A percentile compares a stretch with the other conserved stretches of the same genome.
Evolutionary conservation across 257 asterid species (phyloP).

Genomic region (Jasminum sambac): DNA sequence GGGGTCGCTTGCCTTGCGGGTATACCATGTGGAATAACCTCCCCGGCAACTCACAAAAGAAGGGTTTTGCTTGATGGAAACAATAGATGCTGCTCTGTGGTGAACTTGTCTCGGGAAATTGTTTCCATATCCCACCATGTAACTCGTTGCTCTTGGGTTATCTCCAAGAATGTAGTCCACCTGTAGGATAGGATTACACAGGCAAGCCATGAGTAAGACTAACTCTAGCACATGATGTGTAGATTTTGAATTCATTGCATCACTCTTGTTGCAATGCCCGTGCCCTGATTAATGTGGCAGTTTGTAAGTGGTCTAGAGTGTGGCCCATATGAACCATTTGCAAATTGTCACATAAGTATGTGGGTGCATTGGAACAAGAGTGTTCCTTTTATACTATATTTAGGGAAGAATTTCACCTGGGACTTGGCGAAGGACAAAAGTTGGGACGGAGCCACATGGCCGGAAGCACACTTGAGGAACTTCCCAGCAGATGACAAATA

Average conservation of each 20-base stretch:
- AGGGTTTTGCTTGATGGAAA: slow-evolving; percentile 38
- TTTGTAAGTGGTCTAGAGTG: no score
- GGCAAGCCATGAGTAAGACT: background rate
- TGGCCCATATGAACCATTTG: no score
- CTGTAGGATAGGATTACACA: slow-evolving; percentile 14
- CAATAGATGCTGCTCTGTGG: slow-evolving; percentile 53
- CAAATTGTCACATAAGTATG: no score
- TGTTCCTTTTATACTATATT: no score
- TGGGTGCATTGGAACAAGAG: no score
- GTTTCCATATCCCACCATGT: slow-evolving; percentile 53
- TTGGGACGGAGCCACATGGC: slow-evolving; percentile 51
- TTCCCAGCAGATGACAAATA: slow-evolving; percentile 60
- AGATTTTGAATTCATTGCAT: background rate
- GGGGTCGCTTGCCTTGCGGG: slow-evolving; percentile 36
- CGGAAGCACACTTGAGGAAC: slow-evolving; percentile 50
- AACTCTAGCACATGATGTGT: background rate
- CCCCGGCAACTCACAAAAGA: slow-evolving; percentile 50
- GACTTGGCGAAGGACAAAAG: slow-evolving; percentile 67
- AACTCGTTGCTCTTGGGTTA: slow-evolving; percentile 51
- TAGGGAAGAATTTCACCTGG: slow-evolving; percentile 43
- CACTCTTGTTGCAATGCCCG: no score
- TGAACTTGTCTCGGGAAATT: slow-evolving; percentile 48
- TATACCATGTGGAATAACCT: slow-evolving; percentile 45
- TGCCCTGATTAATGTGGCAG: no score
- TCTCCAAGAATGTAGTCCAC: slow-evolving; percentile 58